Evolutionary conservation across 495 filamentous ascomycete genomes (phyloP), one percentile per base, ranked within the genome.

Genomic region (Sabuloglossum arenarium): DNA sequence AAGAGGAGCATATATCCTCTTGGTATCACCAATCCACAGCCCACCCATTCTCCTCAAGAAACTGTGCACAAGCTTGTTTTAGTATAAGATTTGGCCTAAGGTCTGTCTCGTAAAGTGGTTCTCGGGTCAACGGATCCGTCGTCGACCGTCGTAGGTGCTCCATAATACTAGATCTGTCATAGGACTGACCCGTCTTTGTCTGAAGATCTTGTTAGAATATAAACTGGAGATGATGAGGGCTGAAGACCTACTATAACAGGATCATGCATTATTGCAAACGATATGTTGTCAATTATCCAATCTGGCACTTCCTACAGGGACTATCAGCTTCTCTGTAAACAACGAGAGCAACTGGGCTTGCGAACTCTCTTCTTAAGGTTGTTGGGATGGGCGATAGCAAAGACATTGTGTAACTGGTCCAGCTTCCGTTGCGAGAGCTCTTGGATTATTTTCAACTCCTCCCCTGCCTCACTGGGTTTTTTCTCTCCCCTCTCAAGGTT

Each of bases 211-310:
- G 30, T 28, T 51, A 23, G 14, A 58, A 10, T 42, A 29, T 12
- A 53, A 47, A 53, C 32, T 57, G 25, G 50, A 57, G 14, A 6
- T 10, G 32, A 34, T 39, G 9, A 27, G 32, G 47, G 21, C 54
- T 30, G 14, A 29, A 32, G 31, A 71, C 75, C 63, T 68, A 82
- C 79, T 19, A 89, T 73, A 12, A 91, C 85, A 3, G 86, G 91
- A 68, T 98, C 91, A 61, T 90, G 76, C 89, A 98, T 95, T 58
- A 96, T 76, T 37, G 78, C 75, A 61, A 96, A 96, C 0, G 83
- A 87, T 53, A 98, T 97, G 24, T 81, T 82, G 63, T 97, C 91
- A 45, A 98, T 74, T 0, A 85, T 72, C 72, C 87, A 86, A 59
- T 94, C 90, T 0, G 91, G 89, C 1, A 94, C 85, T 60, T 82